Conservation (phyloP, 106 monocot species). For the Acorus gramineus region DNA sequence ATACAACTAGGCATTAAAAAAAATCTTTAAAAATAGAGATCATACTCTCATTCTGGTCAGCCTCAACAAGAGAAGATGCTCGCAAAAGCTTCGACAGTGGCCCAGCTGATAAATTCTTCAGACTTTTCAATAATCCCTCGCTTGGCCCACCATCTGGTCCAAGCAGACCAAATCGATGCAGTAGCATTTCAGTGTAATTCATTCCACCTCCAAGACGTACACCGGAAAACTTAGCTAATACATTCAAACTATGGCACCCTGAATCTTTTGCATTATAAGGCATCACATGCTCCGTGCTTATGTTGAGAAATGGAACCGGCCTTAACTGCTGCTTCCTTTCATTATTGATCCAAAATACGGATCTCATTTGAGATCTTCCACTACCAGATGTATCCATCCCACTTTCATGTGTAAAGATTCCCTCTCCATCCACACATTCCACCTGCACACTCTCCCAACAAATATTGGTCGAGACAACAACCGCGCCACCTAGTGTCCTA, state of each 20-base stretch:
- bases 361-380: conserved; percentile 61
- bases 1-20: neutral
- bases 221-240: conserved; percentile 49
- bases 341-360: conserved; percentile 85
- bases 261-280: conserved; percentile 65
- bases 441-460: conserved; percentile 57
- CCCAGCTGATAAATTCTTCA: conserved; percentile 77
- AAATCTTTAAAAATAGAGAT: neutral
- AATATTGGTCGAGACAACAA: conserved; percentile 78
- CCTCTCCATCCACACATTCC: conserved; percentile 61
- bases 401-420: conserved; percentile 17
- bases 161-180: conserved; percentile 90
- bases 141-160: conserved; percentile 92
- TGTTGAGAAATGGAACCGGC: conserved; percentile 52
- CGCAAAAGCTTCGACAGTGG: conserved; percentile 83
- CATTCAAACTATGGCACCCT: conserved; percentile 82
- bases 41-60: conserved; percentile 31
- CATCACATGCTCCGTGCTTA: conserved; percentile 65
- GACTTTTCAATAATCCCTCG: conserved; percentile 65
- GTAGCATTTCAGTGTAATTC: conserved; percentile 78
- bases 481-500: conserved; percentile 82
- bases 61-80: conserved; percentile 35
- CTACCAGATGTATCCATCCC: conserved; percentile 10
- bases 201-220: conserved; percentile 97
- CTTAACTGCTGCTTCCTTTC: conserved; percentile 13